A percentile compares a stretch with the other conserved stretches of the same genome.
Conservation (phyloP, 345 rosid species). For the Brassica cretica region DNA sequence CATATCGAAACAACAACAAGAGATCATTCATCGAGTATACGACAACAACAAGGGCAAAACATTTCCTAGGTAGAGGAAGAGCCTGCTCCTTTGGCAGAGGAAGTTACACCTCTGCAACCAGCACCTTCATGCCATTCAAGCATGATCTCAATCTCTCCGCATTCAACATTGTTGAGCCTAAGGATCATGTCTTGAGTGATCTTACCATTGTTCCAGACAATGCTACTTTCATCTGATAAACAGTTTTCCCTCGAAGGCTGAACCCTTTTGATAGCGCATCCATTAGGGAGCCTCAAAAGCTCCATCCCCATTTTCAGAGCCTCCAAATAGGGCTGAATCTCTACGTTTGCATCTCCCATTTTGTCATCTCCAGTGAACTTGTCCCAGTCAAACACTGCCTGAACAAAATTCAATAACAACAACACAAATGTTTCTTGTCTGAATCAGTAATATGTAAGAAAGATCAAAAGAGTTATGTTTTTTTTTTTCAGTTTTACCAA, state of each 20-base stretch:
- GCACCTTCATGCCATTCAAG: constrained; percentile 36
- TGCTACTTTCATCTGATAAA: constrained; percentile 61
- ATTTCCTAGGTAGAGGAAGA: constrained; percentile 19
- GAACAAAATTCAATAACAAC: constrained; percentile 16
- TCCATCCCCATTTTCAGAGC: constrained; percentile 54
- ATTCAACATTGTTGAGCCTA: constrained; percentile 57
- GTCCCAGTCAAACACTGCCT: constrained; percentile 85
- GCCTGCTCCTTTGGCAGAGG: constrained; percentile 24
- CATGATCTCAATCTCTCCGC: constrained; percentile 57
- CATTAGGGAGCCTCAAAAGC: constrained; percentile 53
- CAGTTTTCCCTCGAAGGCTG: constrained; percentile 55
- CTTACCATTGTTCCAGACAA: constrained; percentile 54
- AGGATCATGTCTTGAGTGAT: constrained; percentile 62
- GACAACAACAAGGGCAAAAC: not conserved
- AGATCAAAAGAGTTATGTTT: not conserved
- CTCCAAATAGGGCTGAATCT: constrained; percentile 54
- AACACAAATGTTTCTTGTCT: not conserved
- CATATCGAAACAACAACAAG: constrained; percentile 32
- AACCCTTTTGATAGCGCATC: constrained; percentile 54
- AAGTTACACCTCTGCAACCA: constrained; percentile 45
- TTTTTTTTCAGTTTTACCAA: constrained; percentile 44
- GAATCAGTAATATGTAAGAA: not conserved
- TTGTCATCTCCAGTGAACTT: constrained; percentile 66
- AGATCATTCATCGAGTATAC: constrained; percentile 5
- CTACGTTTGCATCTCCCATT: constrained; percentile 87